Percentiles rank a stretch among this genome's conserved stretches.
Evolutionary conservation across 345 rosid species (phyloP).

Genomic region (Lepidium sativum): DNA sequence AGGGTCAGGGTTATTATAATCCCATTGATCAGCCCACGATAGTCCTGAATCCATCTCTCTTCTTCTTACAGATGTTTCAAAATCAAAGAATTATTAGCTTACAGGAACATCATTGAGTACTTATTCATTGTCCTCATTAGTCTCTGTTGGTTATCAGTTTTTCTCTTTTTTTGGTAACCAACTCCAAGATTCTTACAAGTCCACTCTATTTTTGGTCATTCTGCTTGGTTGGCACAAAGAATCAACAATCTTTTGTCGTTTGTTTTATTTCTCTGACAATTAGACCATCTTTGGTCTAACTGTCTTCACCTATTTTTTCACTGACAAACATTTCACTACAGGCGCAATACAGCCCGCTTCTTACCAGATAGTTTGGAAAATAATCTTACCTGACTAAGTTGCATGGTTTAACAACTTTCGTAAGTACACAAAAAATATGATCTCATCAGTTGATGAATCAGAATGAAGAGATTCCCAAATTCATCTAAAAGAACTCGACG

Average conservation of each 20-base stretch:
- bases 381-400: neutral
- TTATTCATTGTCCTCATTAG: neutral
- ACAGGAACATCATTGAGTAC: neutral
- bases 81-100: neutral
- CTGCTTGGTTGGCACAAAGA: neutral
- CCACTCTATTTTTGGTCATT: conserved; percentile 8
- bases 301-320: conserved; percentile 5
- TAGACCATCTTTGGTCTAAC: neutral
- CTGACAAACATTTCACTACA: neutral
- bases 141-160: neutral
- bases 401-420: neutral
- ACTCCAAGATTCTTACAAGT: neutral
- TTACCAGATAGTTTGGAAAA: neutral
- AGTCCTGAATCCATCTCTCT: conserved; percentile 21
- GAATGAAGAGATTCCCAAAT: conserved; percentile 17
- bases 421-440: neutral
- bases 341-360: neutral
- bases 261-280: neutral
- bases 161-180: neutral
- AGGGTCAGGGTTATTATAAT: conserved; percentile 25
- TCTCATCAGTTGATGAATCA: neutral
- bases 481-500: conserved; percentile 60
- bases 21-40: conserved; percentile 33
- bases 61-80: neutral
- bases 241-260: neutral